Evolutionary conservation across 441 rosid genomes (phyloP), one percentile per base, ranked within the genome.

Genomic region (Mallotus japonicus): DNA sequence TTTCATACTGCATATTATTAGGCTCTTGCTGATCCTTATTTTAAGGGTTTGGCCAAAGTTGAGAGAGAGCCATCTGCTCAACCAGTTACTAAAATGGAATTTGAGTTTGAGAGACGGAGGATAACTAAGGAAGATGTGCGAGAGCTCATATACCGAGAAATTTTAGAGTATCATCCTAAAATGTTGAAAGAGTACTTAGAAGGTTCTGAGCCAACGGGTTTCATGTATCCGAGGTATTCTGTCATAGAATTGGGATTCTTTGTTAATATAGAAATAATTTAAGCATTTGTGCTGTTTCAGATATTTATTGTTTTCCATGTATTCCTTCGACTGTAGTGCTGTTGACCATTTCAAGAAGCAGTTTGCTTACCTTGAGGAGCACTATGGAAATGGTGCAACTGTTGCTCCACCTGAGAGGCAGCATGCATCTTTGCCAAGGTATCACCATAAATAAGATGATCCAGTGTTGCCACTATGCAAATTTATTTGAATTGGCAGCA

Each of bases 41-140:
- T 94, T 73, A 90, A 85, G 78, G 99, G 99, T 76, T 86, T 94
- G 76, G 95, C 99, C 75, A 92, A 84, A 83, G 94, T 90, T 60
- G 99, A 94, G 87, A 87, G 99, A 85, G 99, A 94, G 81, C 99
- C 97, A 69, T 89, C 97, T 66, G 90, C 99, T 77, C 99, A 94
- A 80, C 97, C 99, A 22, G 97, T 94, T 61, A 83, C 97, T 28
- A 94, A 94, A 83, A 77, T 92, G 91, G 99, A 94, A 75, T 94
- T 94, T 78, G 99, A 94, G 83, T 94, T 94, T 66, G 99, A 94
- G 86, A 90, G 99, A 74, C 87, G 99, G 64, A 85, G 99, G 84
- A 86, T 92, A 78, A 94, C 95, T 6, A 94, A 94, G 82, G 97
- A 94, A 86, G 99, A 94, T 70, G 94, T 94, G 47, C 80, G 97